Conservation (phyloP, 257 asterid genomes). For the Capsicum chinense region DNA sequence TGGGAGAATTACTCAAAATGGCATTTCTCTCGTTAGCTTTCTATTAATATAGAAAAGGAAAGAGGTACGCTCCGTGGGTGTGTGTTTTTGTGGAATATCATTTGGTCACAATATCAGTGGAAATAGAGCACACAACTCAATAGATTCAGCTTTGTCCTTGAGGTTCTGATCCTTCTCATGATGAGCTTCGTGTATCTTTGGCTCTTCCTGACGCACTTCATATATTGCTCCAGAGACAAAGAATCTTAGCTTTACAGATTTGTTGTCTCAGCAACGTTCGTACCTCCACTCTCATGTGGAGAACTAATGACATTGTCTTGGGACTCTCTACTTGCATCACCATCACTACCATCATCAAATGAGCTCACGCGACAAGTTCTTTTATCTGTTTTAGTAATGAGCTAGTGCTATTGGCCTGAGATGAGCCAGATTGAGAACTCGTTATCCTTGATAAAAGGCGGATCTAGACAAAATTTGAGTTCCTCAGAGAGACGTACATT, state of each 20-base stretch:
- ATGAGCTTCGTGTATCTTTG: neutral
- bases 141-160: neutral
- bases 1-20: neutral
- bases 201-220: neutral
- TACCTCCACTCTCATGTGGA: no score
- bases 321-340: no score
- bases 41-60: no score
- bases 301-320: no score
- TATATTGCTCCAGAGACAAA: neutral
- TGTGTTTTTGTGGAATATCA: no score
- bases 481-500: no score
- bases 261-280: no score
- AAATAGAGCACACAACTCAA: neutral
- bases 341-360: slow-evolving; percentile 42
- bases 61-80: no score
- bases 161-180: neutral
- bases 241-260: no score
- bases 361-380: slow-evolving; percentile 42
- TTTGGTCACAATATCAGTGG: no score
- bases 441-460: neutral
- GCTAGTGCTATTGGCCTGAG: slow-evolving; percentile 43
- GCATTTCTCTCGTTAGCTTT: neutral
- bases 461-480: no score
- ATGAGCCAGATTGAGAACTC: slow-evolving; percentile 42
- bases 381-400: slow-evolving; percentile 51